Percentiles rank a stretch among this genome's conserved stretches.
These are phyloP conservation scores for Grosmannia huntii DNA, from an alignment of 2,329 filamentous ascomycete species.

Conservation along the genomic window DNA sequence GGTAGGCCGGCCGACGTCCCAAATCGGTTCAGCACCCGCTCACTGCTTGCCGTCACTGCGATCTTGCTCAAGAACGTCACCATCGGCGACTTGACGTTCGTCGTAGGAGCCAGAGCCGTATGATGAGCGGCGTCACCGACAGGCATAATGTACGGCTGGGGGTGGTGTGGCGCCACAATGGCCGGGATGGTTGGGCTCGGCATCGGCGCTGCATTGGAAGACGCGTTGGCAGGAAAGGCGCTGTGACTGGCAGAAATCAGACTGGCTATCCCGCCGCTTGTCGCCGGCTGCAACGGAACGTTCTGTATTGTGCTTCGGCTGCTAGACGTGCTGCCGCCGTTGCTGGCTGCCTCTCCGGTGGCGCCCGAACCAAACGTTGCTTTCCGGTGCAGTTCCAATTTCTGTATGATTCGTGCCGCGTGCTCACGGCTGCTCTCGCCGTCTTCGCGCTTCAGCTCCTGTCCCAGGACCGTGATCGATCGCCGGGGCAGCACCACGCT, in stretches of 20 bases:
- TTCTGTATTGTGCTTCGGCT: constrained; percentile 16
- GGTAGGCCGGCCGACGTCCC: constrained; percentile 63
- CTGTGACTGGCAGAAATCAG: constrained; percentile 77
- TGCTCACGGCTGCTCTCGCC: constrained; percentile 68
- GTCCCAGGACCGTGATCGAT: constrained; percentile 39
- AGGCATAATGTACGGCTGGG: constrained; percentile 23
- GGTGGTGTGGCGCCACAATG: constrained; percentile 16
- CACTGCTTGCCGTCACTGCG: constrained; percentile 69
- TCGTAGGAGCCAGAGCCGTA: constrained; percentile 57
- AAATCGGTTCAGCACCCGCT: constrained; percentile 49
- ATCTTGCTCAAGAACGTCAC: constrained; percentile 77
- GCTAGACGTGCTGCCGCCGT: neutral
- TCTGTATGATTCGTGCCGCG: constrained; percentile 81
- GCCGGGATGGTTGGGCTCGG: neutral
- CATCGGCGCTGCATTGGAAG: constrained; percentile 7
- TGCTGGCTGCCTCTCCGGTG: neutral
- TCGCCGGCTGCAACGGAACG: constrained; percentile 19
- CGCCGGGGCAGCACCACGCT: constrained; percentile 32
- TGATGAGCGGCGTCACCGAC: constrained; percentile 15
- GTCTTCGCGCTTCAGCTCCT: constrained; percentile 47
- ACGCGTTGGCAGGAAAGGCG: constrained; percentile 51
- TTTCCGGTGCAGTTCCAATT: constrained; percentile 79
- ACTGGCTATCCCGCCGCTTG: constrained; percentile 60
- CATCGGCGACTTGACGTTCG: constrained; percentile 70
- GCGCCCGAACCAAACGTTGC: constrained; percentile 33